Conservation (phyloP, 805 yeast species). For the Yamadazyma olivae region DNA sequence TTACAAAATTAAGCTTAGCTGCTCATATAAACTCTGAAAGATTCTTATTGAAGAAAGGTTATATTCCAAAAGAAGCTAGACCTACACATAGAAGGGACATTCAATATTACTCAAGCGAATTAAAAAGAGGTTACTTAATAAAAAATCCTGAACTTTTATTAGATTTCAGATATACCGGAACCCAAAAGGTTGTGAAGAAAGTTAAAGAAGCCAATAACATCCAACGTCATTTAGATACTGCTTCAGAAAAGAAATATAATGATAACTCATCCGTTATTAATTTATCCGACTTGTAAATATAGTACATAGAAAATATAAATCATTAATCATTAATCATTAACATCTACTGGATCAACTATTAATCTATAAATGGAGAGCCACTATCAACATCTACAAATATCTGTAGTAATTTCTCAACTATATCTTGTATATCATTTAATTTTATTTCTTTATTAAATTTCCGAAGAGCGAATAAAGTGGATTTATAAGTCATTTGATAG, state of each 20-base stretch:
- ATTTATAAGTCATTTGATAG: slow-evolving; percentile 38
- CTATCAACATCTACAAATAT: slow-evolving; percentile 29
- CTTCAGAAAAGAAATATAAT: slow-evolving; percentile 17
- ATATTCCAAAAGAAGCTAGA: slow-evolving; percentile 79
- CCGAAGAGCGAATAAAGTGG: slow-evolving; percentile 37
- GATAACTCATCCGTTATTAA: slow-evolving; percentile 17
- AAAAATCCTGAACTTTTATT: slow-evolving; percentile 36
- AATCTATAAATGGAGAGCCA: slow-evolving; percentile 6
- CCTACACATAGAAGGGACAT: slow-evolving; percentile 83
- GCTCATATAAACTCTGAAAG: slow-evolving; percentile 77
- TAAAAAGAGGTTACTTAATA: slow-evolving; percentile 72
- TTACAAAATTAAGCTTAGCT: slow-evolving; percentile 57
- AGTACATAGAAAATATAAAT: background rate
- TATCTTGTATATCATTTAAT: slow-evolving; percentile 33
- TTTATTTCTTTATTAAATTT: slow-evolving; percentile 23
- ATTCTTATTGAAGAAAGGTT: slow-evolving; percentile 66
- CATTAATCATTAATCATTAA: background rate
- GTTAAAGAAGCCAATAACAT: slow-evolving; percentile 31
- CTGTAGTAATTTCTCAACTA: slow-evolving; percentile 37
- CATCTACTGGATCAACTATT: background rate
- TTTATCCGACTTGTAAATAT: slow-evolving; percentile 19
- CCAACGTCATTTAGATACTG: slow-evolving; percentile 33
- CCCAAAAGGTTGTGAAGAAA: slow-evolving; percentile 16
- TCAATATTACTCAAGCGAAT: slow-evolving; percentile 67
- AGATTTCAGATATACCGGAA: slow-evolving; percentile 27